Percentiles rank a stretch among this genome's conserved stretches.
Evolutionary conservation across 75 land plant genomes (phyloP).

Genomic region (Pseudotsuga menziesii): DNA sequence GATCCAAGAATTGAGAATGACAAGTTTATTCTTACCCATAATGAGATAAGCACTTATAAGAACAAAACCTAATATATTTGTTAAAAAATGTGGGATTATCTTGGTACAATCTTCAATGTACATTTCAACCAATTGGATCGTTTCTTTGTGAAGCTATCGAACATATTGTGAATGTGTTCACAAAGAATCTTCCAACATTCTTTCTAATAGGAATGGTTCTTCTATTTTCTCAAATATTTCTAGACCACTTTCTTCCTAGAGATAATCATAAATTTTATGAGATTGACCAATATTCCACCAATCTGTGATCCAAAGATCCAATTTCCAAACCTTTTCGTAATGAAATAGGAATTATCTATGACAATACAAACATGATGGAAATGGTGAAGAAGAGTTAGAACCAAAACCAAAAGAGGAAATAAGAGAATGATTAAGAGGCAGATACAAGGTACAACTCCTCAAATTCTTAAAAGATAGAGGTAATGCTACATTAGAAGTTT

Average conservation of each 20-base stretch:
- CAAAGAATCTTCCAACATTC: constrained; percentile 1
- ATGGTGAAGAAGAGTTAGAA: too few relatives aligned
- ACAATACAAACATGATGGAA: too few relatives aligned
- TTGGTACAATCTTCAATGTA: not conserved
- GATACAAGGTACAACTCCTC: too few relatives aligned
- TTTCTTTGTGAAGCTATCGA: not conserved
- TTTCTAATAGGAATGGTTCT: not conserved
- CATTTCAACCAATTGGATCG: not conserved
- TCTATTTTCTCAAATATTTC: not conserved
- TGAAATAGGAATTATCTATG: not conserved
- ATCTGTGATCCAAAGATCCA: not conserved
- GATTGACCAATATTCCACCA: not conserved
- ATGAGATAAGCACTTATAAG: not conserved
- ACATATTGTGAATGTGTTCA: not conserved
- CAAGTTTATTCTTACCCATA: not conserved
- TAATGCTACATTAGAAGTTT: too few relatives aligned
- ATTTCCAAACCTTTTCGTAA: not conserved
- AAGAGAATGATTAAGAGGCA: too few relatives aligned
- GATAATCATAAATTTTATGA: not conserved
- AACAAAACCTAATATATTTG: not conserved
- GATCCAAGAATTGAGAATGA: constrained; percentile 3
- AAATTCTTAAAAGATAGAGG: too few relatives aligned
- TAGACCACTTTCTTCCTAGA: not conserved
- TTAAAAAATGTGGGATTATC: not conserved
- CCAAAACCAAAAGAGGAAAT: too few relatives aligned